phyloP scores from a whole-genome alignment of 2,329 filamentous ascomycete species.

The Dactylellina parvicollis region DNA sequence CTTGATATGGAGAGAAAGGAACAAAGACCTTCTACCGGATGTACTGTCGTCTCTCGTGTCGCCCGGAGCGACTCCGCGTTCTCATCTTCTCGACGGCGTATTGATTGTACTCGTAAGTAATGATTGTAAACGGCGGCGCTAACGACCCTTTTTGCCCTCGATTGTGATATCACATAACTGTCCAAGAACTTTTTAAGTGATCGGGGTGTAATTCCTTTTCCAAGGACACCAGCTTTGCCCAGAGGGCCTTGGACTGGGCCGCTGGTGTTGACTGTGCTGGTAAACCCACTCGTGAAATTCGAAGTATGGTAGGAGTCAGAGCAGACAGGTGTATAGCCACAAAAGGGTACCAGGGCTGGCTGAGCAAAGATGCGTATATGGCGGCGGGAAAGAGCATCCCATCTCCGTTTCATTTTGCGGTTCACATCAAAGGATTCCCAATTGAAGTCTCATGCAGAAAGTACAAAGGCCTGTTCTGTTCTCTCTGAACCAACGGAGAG shows the following conservation, averaged over 20 bases:
- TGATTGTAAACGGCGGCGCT: slow-evolving; percentile 96
- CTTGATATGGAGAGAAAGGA: neutral
- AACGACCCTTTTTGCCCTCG: slow-evolving; percentile 91
- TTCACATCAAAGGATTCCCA: neutral
- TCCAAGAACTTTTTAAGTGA: slow-evolving; percentile 88
- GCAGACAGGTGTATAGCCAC: neutral
- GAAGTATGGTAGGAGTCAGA: slow-evolving; percentile 50
- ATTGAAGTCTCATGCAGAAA: neutral
- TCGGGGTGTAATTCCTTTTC: slow-evolving; percentile 47
- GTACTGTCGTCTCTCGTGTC: slow-evolving; percentile 65
- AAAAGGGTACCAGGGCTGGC: neutral
- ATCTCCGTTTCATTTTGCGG: slow-evolving; percentile 38
- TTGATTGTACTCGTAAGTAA: slow-evolving; percentile 84
- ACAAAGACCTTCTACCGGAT: slow-evolving; percentile 79
- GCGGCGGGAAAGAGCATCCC: slow-evolving; percentile 15
- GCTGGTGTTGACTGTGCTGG: slow-evolving; percentile 54
- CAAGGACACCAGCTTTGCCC: slow-evolving; percentile 47
- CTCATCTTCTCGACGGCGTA: slow-evolving; percentile 80
- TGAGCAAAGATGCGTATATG: slow-evolving; percentile 1
- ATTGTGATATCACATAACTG: slow-evolving; percentile 95
- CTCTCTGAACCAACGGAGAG: no score
- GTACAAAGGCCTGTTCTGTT: no score
- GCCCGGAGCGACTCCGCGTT: slow-evolving; percentile 65
- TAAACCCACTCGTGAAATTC: slow-evolving; percentile 56
- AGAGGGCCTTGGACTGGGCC: slow-evolving; percentile 54